These are phyloP conservation scores for Perkinsus marinus DNA, from an alignment of 169 alveolate species.

Conservation along the genomic window DNA sequence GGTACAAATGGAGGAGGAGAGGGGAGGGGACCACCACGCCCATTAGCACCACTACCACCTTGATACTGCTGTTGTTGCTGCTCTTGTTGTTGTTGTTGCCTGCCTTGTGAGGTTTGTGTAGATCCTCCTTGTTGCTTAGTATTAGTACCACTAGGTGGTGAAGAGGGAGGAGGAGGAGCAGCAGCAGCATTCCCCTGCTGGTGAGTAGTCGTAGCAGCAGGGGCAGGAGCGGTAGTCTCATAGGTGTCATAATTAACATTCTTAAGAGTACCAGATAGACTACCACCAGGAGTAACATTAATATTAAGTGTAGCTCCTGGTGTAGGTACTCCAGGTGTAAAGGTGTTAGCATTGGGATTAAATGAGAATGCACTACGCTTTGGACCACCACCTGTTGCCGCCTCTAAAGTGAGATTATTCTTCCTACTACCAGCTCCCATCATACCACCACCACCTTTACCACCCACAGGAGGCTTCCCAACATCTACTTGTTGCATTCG, in stretches of 20 bases:
- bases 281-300: background rate
- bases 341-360: background rate
- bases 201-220: background rate
- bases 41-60: background rate
- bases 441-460: background rate
- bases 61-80: background rate
- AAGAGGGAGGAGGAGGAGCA: too few relatives aligned
- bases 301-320: background rate
- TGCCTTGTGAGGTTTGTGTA: too few relatives aligned
- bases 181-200: background rate
- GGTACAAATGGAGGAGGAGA: background rate
- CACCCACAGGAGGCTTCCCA: background rate
- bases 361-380: background rate
- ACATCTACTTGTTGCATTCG: background rate
- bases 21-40: background rate
- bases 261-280: background rate
- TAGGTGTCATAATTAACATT: background rate
- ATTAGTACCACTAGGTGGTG: background rate
- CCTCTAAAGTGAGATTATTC: background rate
- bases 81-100: background rate
- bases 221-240: background rate
- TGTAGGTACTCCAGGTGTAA: background rate
- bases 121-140: background rate
- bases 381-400: background rate
- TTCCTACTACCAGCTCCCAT: background rate